Base-by-base conservation (phyloP, 495 filamentous ascomycete species). In the Clavariopsis aquatica region DNA sequence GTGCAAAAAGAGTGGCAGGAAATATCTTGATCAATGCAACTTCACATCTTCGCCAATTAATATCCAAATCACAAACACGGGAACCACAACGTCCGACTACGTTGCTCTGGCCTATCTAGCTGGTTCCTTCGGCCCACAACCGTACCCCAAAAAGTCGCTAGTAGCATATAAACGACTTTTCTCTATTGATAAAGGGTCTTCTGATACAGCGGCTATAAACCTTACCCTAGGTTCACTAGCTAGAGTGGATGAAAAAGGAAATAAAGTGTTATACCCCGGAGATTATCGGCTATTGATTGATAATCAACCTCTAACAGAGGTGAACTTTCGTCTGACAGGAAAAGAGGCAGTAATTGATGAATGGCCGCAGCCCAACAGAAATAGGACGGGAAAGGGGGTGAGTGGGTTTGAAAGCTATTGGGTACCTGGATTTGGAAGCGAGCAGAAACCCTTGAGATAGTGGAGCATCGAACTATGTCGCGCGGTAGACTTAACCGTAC, bases 251-350 rank as follows among this genome's bases (percentile, higher is more conserved):
- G 79, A 78, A 29, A 68, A 62, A 4, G 88, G 88, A 1, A 83
- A 88, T 68, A 78, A 77, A 23, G 75, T 87, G 22, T 57, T 91
- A 36, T 90, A 87, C 69, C 87, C 88, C 0, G 88, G 88, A 1
- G 77, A 73, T 0, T 90, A 91, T 70, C 79, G 77, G 20, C 26
- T 91, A 62, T 72, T 80, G 27, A 62, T 91, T 52, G 87, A 91
- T 49, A 73, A 61, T 26, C 56, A 65, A 71, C 76, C 73, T 4
- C 68, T 75, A 46, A 73, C 70, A 24, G 73, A 61, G 29, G 60
- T 70, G 27, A 74, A 64, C 19, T 82, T 84, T 52, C 73, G 69
- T 51, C 67, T 85, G 63, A 76, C 69, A 7, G 83, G 82, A 1
- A 64, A 79, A 10, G 65, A 73, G 52, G 69, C 68, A 19, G 71